These are phyloP conservation scores for Selaginella moellendorffii DNA, from an alignment of 75 land plant genomes.

Conservation along the genomic window DNA sequence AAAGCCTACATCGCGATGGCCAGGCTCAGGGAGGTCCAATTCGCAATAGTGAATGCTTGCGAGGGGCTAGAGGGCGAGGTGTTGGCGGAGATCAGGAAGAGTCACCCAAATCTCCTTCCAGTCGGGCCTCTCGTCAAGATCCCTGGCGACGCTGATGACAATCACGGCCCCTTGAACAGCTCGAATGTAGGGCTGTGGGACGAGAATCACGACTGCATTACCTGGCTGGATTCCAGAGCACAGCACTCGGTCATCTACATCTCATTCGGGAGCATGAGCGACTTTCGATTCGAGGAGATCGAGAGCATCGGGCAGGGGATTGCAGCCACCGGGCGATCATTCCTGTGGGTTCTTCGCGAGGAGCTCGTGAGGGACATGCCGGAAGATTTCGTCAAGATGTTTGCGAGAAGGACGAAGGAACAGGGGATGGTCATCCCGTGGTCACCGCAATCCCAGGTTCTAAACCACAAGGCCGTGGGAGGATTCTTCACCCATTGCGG, in stretches of 20 bases:
- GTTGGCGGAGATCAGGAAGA: neutral
- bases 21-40: neutral
- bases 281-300: neutral
- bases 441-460: neutral
- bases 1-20: neutral
- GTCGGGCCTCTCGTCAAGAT: neutral
- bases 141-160: too few relatives aligned
- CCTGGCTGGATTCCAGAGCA: neutral
- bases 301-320: neutral
- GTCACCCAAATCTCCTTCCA: neutral
- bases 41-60: neutral
- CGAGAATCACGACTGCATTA: neutral
- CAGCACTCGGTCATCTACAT: neutral
- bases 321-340: neutral
- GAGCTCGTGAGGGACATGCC: neutral
- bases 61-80: neutral
- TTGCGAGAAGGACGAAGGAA: neutral
- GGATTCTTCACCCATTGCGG: slow-evolving; percentile 7
- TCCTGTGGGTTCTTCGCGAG: slow-evolving; percentile 1
- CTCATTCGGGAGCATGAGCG: neutral
- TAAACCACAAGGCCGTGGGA: neutral
- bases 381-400: neutral
- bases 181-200: neutral
- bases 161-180: neutral
- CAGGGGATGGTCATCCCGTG: slow-evolving; percentile 1